Conservation (phyloP, 163 green algal species). For the Volvox carteri region DNA sequence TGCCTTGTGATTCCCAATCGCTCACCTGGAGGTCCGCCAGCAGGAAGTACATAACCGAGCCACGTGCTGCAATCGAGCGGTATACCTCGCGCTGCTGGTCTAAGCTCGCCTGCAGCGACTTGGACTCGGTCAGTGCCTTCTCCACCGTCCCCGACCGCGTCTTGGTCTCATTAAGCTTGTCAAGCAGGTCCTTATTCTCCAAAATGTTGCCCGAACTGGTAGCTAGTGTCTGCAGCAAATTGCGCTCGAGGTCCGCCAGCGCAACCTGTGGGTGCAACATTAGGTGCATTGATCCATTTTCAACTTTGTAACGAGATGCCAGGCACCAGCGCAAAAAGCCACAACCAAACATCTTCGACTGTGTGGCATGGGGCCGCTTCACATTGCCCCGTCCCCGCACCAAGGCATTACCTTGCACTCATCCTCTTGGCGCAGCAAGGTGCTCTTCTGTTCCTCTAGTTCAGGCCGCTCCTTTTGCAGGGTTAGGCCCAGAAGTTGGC, state of each 20-base stretch:
- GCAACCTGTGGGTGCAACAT: too few relatives aligned
- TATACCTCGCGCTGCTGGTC: constrained; percentile 81
- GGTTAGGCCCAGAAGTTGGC: constrained; percentile 83
- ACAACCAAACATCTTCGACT: too few relatives aligned
- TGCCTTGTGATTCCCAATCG: too few relatives aligned
- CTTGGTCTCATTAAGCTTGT: constrained; percentile 86
- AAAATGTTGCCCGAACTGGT: constrained; percentile 81
- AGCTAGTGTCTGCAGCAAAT: constrained; percentile 84
- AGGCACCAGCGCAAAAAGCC: too few relatives aligned
- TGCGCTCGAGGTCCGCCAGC: constrained; percentile 80
- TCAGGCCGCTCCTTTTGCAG: constrained; percentile 83
- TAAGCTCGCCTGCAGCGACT: constrained; percentile 70
- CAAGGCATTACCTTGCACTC: constrained; percentile 73
- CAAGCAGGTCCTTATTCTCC: constrained; percentile 85
- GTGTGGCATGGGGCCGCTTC: too few relatives aligned
- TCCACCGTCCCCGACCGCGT: constrained; percentile 71
- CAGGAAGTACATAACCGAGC: constrained; percentile 81
- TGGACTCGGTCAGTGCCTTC: constrained; percentile 72
- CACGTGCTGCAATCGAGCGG: constrained; percentile 65
- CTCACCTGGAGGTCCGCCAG: constrained; percentile 67
- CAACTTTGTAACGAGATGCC: too few relatives aligned
- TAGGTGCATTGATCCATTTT: too few relatives aligned
- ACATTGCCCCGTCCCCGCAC: too few relatives aligned
- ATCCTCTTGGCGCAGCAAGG: constrained; percentile 76
- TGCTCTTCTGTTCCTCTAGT: constrained; percentile 83